Base-by-base conservation (phyloP, 371 early-diverging fungal species). In the Mortierella sp. region DNA sequence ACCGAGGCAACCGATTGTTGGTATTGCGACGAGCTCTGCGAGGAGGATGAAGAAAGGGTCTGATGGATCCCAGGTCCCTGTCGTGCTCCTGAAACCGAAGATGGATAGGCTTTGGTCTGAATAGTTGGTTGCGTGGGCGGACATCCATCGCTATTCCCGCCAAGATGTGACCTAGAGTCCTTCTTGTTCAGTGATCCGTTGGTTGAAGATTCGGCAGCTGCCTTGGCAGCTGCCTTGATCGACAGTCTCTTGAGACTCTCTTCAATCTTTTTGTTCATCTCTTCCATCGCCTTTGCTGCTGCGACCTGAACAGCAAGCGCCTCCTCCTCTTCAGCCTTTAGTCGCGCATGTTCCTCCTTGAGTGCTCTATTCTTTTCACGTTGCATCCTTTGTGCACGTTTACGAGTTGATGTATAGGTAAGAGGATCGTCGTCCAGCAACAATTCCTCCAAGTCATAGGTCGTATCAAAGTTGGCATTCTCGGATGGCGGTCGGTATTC, bases 401-500 rank as follows among this genome's bases (percentile, higher is more conserved):
- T 67, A n/a, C 67, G 61, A 0, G 66, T 62, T 43, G 66, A 66
- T 30, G 57, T 60, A 57, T 75, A 70, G 5, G 65, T 69, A 18
- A 84, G 48, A 11, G 84, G 84, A 45, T 84, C 84, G 9, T 84
- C 84, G 45, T 85, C 84, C 57, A 84, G 57, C 15, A 84, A 57
- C 26, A 84, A 43, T 53, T 84, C 84, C 29, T 85, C 84, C 51
- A 84, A 44, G 19, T 84, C 85, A 57, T 82, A 65, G 2, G 75
- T 83, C 2, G 86, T 79, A 56, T 84, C 84, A 57, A 83, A 85
- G 51, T 85, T 85, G 43, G 83, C 70, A 21, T 69, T 58, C 4
- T 86, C 79, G 14, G 85, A 62, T 48, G 86, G 86, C 4, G 90
- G 90, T 25, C 84, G 72, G 68, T 86, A 90, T 15, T 60, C 47